These are phyloP conservation scores for Salpingoeca rosetta DNA, from an alignment of 78 protist species.

Conservation along the genomic window DNA sequence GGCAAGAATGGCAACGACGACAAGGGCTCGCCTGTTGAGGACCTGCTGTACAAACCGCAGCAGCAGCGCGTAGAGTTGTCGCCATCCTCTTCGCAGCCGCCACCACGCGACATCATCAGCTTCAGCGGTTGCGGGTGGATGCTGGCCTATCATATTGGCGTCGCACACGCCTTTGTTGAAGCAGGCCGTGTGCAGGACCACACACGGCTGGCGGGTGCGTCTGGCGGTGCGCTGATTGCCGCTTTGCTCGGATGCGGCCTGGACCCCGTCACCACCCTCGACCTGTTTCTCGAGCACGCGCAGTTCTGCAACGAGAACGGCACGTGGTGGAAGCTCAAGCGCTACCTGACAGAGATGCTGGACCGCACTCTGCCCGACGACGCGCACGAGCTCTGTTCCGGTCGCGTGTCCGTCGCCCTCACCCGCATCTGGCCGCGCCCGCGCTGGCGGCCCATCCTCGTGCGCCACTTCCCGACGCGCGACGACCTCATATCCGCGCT, in stretches of 20 bases:
- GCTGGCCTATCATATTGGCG: neutral
- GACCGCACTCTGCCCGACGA: neutral
- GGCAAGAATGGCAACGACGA: no score
- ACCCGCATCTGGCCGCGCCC: neutral
- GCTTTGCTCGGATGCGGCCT: neutral
- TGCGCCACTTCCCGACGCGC: neutral
- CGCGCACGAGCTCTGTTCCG: neutral
- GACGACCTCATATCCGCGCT: neutral
- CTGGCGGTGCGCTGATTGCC: neutral
- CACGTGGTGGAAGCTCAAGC: neutral
- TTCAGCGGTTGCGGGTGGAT: neutral
- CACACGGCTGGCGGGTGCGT: neutral
- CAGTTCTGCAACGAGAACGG: neutral
- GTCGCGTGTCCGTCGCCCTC: neutral
- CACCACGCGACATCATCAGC: neutral
- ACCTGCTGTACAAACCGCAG: no score
- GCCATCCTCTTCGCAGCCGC: neutral
- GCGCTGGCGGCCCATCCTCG: neutral
- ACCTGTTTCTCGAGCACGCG: neutral
- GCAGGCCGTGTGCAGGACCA: neutral
- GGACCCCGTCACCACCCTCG: neutral
- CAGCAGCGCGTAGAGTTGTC: no score
- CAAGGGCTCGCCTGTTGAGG: no score
- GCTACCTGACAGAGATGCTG: neutral
- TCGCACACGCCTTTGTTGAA: neutral